phyloP scores from a whole-genome alignment of 2,329 filamentous ascomycete genomes.

The Cordyceps farinosa region DNA sequence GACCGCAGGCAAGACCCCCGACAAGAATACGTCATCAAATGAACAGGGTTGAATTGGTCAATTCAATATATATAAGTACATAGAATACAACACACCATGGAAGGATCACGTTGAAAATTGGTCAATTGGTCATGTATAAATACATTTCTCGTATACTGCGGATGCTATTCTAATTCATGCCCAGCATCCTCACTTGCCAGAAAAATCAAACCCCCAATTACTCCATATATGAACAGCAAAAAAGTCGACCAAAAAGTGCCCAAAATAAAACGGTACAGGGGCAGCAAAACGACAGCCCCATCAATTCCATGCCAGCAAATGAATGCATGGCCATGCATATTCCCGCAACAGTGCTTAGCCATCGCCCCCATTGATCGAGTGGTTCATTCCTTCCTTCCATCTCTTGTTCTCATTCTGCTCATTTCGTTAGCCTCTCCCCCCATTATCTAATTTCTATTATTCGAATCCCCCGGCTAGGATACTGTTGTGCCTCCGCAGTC shows the following conservation, averaged over 20 bases:
- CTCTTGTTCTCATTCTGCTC: neutral
- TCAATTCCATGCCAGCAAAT: neutral
- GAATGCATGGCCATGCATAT: neutral
- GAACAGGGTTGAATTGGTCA: constrained; percentile 1
- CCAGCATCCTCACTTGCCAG: neutral
- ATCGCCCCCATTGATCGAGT: neutral
- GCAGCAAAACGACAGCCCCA: neutral
- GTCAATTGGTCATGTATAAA: constrained; percentile 9
- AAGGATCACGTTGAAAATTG: constrained; percentile 5
- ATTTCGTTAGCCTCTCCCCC: neutral
- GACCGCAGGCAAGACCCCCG: too few relatives aligned
- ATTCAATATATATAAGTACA: constrained; percentile 13
- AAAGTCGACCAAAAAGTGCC: neutral
- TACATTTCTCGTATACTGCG: constrained; percentile 11
- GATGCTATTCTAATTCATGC: constrained; percentile 15
- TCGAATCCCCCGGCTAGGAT: constrained; percentile 20
- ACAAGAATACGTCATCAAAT: neutral
- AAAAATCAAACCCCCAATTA: neutral
- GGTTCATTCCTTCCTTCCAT: neutral
- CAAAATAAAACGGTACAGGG: neutral
- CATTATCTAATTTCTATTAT: neutral
- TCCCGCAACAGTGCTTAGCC: neutral
- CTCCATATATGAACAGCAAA: constrained; percentile 5
- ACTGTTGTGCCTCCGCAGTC: constrained; percentile 76
- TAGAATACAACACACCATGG: neutral